Evolutionary conservation across 306 rosid genomes (phyloP).

Genomic region (Bauhinia variegata): DNA sequence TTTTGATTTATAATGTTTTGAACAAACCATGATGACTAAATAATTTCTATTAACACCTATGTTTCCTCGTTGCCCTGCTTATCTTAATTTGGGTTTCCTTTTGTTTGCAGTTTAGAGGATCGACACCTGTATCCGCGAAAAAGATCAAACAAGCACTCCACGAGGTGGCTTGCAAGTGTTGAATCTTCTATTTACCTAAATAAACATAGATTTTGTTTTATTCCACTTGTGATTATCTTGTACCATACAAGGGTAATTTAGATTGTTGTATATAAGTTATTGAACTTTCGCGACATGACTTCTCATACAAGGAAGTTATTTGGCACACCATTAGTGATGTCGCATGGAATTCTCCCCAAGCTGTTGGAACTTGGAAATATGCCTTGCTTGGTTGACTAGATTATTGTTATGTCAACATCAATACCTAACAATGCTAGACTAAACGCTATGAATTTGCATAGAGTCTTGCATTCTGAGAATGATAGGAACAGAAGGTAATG

Average conservation of each 20-base stretch:
- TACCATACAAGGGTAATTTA: slow-evolving; percentile 13
- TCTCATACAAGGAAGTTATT: slow-evolving; percentile 26
- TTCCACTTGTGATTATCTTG: slow-evolving; percentile 22
- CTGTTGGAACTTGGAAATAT: slow-evolving; percentile 37
- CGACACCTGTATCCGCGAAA: slow-evolving; percentile 39
- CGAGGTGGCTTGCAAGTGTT: slow-evolving; percentile 41
- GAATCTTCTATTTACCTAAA: slow-evolving; percentile 24
- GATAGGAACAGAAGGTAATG: no score
- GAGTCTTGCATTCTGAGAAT: no score
- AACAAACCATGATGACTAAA: slow-evolving; percentile 1
- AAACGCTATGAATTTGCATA: no score
- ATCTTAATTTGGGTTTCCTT: slow-evolving; percentile 1
- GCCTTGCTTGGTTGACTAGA: no score
- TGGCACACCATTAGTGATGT: slow-evolving; percentile 24
- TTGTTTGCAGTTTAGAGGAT: slow-evolving; percentile 46
- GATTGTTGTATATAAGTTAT: slow-evolving; percentile 16
- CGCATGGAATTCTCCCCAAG: slow-evolving; percentile 22
- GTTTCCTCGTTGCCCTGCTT: background rate
- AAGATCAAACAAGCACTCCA: slow-evolving; percentile 49
- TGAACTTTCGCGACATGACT: slow-evolving; percentile 23
- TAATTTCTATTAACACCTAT: no score
- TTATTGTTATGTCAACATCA: no score
- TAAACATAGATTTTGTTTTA: no score
- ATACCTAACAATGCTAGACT: no score
- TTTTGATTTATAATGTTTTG: slow-evolving; percentile 19